Base-by-base conservation (phyloP, 2,329 filamentous ascomycete genomes). In the Cordyceps javanica region DNA sequence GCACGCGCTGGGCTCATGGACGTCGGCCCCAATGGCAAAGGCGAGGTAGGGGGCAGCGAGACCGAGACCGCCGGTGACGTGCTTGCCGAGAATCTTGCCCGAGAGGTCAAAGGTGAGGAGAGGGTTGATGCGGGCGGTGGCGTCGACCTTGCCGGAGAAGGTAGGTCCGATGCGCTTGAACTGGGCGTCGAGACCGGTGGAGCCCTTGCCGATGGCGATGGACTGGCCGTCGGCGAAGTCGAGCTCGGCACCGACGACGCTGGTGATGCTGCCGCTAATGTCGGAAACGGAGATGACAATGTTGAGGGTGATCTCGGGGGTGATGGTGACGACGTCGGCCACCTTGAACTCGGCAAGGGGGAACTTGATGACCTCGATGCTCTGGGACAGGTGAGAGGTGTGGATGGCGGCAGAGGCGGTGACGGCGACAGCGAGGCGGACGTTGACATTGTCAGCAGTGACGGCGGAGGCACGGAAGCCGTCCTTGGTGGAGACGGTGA, bases 281-380 rank as follows among this genome's bases (percentile, higher is more conserved):
- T 59, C 57, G 10, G 51, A 55, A 36, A 59, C 52, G 39, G 45
- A 13, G 13, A 59, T 48, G 38, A 44, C 38, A 13, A 55, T 50
- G 34, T 55, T 14, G 30, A 59, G 51, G 13, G 57, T 51, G 30
- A 59, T 59, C 3, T 59, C 57, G 39, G 57, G 57, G 3, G 44
- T 51, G 39, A 59, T 55, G n/a, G 21, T 59, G 45, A 59, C 52
- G 21, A 59, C 13, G 30, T 55, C 52, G 51, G 44, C 57, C 13
- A 59, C 19, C 57, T 59, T 59, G 57, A 59, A 59, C 51, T 38
- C 39, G 32, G 51, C 42, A 9, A 59, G 57, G 8, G 57, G 52
- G 23, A 55, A 55, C 26, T 46, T 45, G 23, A 11, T 21, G 26
- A 59, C 13, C 30, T 45, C 38, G 30, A 59, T 50, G 46, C 46